phyloP scores from a whole-genome alignment of 2,329 filamentous ascomycete species.

The Ophiostoma ulmi region DNA sequence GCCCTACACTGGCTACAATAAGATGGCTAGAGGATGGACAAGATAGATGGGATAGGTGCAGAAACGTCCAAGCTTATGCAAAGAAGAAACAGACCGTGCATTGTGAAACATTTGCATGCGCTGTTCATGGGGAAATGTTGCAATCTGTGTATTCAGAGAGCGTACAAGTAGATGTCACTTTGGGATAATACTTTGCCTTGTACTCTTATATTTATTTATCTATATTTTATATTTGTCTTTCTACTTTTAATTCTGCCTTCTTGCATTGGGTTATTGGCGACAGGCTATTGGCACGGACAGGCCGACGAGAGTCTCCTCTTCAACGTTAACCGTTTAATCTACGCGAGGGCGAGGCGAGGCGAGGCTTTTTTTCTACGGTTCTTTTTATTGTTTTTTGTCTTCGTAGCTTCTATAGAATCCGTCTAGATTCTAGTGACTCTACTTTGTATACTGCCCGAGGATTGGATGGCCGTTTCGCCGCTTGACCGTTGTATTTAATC shows the following conservation, averaged over 20 bases:
- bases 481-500: neutral
- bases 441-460: neutral
- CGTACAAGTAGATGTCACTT: neutral
- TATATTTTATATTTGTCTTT: neutral
- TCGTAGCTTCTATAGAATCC: neutral
- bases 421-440: no score
- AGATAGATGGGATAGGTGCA: neutral
- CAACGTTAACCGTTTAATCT: neutral
- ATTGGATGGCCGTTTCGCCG: neutral
- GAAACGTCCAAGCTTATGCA: neutral
- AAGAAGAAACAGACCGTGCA: neutral
- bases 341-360: neutral
- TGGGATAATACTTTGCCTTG: neutral
- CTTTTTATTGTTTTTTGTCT: neutral
- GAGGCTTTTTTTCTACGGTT: neutral
- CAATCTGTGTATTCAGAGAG: neutral
- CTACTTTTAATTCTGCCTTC: neutral
- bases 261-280: neutral
- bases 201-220: neutral
- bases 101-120: neutral
- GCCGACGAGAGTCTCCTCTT: neutral
- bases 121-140: neutral
- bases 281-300: neutral
- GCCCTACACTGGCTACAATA: neutral
- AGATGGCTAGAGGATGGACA: neutral